phyloP scores from a whole-genome alignment of 2,329 filamentous ascomycete genomes.

The Magnaporthiopsis poae region DNA sequence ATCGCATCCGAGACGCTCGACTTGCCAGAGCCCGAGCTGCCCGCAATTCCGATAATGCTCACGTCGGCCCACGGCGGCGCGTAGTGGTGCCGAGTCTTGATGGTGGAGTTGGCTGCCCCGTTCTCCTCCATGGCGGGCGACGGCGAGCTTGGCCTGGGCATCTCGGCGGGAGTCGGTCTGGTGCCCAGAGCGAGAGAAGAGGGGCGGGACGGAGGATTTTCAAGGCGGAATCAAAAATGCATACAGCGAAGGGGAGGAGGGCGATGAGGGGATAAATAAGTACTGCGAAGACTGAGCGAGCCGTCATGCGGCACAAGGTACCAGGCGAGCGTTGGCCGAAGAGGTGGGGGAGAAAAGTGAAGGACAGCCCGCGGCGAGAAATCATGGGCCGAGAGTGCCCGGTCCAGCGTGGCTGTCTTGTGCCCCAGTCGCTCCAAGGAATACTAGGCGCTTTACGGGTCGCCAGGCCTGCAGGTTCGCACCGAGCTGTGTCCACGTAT shows the following conservation, averaged over 20 bases:
- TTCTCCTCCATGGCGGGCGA: background rate
- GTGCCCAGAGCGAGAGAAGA: background rate
- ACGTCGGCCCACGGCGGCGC: conserved; percentile 92
- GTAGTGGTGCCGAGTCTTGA: conserved; percentile 61
- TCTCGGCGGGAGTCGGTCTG: background rate
- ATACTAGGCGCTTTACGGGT: background rate
- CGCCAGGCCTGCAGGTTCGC: background rate
- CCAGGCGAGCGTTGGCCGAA: background rate
- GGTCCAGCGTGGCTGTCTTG: too few species aligned
- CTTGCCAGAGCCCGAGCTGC: conserved; percentile 89
- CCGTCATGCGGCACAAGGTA: background rate
- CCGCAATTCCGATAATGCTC: conserved; percentile 91
- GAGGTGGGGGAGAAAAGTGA: background rate
- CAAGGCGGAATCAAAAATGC: background rate
- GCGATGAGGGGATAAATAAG: background rate
- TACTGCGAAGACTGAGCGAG: background rate
- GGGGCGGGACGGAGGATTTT: background rate
- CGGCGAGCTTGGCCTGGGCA: background rate
- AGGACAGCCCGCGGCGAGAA: background rate
- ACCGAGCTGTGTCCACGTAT: background rate
- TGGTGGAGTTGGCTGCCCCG: conserved; percentile 26
- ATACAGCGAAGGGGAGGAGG: background rate
- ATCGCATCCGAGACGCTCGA: conserved; percentile 89
- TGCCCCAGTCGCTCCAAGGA: background rate
- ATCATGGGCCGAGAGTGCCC: background rate